Evolutionary conservation across 139 green algal genomes (phyloP), one percentile per base, ranked within the genome.

Genomic region (Micractinium conductrix): DNA sequence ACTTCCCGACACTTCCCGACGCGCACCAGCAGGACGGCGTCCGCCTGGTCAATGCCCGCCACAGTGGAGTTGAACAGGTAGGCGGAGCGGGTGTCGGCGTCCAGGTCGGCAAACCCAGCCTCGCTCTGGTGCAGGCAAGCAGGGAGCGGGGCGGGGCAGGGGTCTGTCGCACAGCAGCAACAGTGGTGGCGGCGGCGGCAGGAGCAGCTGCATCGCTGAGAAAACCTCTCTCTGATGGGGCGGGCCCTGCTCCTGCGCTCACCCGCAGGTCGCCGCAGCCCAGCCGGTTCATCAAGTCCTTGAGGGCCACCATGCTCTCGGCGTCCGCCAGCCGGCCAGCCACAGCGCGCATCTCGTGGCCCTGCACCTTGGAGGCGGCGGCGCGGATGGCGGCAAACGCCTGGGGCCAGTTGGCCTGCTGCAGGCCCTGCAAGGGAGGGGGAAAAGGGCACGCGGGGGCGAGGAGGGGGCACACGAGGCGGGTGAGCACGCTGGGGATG

Each of bases 31-130:
- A 99, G 88, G 30, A 98, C 91, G 63, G 93, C 85, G 86, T 99
- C 97, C 2, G 97, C 93, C n/a, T 92, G 81, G 43, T 99, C 97
- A 3, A 99, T 33, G 72, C 95, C 95, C 14, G 89, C 74, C 37
- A 99, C 88, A 7, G 91, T 94, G 40, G 93, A 94, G 92, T 98
- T 98, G 80, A 95, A 93, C 37, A 98, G 65, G 92, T 99, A 99
- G 62, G 85, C 92, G 80, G 90, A 95, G 60, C 97, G 91, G 67
- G 96, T 80, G 84, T 99, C 97, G 37, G 96, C 94, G 48, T 92
- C 87, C 78, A 96, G 69, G 71, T 92, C 91, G 33, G 86, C 55
- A 63, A 84, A 89, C 80, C 91, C 87, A 21, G 30, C 84, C 58
- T 95, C 91, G 16, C n/a, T 53, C 72, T 81, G 65, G n/a, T n/a